Percentiles rank a stretch among this genome's conserved stretches.
These are phyloP conservation scores for Chytriomyces sp. DNA, from an alignment of 192 early-diverging fungal genomes.

Conservation along the genomic window DNA sequence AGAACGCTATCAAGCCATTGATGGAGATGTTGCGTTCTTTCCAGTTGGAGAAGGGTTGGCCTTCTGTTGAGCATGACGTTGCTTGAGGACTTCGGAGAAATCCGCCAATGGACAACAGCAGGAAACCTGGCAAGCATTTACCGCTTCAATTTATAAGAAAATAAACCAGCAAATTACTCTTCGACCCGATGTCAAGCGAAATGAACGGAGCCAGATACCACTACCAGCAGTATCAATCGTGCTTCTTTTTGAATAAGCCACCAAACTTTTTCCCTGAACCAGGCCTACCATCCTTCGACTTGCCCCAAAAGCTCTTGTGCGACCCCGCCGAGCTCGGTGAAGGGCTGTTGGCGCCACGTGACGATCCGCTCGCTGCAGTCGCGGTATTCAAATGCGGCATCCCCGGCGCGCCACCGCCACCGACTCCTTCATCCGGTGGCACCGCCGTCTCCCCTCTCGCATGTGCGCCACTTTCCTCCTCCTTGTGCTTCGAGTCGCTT, in stretches of 20 bases:
- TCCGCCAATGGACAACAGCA: too few relatives aligned
- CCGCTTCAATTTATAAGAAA: too few relatives aligned
- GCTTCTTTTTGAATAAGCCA: constrained; percentile 22
- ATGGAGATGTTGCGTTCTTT: constrained; percentile 36
- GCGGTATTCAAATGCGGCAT: not conserved
- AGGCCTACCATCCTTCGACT: not conserved
- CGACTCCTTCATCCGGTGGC: constrained; percentile 23
- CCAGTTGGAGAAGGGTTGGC: constrained; percentile 45
- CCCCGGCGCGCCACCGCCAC: not conserved
- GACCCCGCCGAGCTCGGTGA: not conserved
- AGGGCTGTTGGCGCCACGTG: not conserved
- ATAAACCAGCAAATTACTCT: too few relatives aligned
- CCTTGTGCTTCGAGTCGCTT: not conserved
- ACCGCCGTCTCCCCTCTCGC: constrained; percentile 20
- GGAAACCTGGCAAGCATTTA: too few relatives aligned
- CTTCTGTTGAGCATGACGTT: constrained; percentile 59
- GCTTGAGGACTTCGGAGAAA: constrained; percentile 46
- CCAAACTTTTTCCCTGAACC: constrained; percentile 14
- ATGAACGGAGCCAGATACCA: not conserved
- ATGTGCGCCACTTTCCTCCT: not conserved
- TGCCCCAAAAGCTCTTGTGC: constrained; percentile 4
- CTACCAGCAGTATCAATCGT: not conserved
- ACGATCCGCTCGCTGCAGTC: not conserved
- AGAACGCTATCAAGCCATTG: constrained; percentile 50
- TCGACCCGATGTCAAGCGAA: too few relatives aligned